phyloP scores from a whole-genome alignment of 1,284 basidiomycete species.

The Cryptococcus sp. region DNA sequence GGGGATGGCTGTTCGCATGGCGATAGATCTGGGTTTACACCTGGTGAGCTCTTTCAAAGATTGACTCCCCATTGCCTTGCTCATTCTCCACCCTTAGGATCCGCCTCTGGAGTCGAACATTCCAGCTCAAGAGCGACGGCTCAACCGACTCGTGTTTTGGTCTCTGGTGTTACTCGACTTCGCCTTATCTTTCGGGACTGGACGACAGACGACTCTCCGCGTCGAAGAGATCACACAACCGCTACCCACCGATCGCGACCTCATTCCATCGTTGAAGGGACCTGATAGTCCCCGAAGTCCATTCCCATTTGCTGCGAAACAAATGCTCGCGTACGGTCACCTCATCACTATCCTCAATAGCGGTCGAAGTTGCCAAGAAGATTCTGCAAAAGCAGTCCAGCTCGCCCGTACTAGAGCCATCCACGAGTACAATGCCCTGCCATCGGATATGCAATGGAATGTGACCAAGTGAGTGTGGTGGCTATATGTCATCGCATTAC shows the following conservation, averaged over 20 bases:
- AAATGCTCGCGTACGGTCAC: conserved; percentile 32
- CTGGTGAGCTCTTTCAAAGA: conserved; percentile 12
- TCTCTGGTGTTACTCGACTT: conserved; percentile 32
- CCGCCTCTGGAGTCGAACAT: conserved; percentile 19
- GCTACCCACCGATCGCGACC: conserved; percentile 19
- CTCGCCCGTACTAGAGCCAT: conserved; percentile 18
- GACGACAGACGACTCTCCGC: conserved; percentile 32
- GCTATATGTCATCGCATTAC: neutral
- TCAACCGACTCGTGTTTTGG: conserved; percentile 37
- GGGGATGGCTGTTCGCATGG: conserved; percentile 37
- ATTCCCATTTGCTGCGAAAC: conserved; percentile 29
- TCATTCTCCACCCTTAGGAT: conserved; percentile 10
- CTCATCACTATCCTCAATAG: conserved; percentile 36
- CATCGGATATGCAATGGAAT: conserved; percentile 35
- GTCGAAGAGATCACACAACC: conserved; percentile 34
- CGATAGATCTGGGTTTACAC: conserved; percentile 35
- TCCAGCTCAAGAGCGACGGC: conserved; percentile 21
- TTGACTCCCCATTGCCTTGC: neutral
- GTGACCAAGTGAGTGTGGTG: conserved; percentile 31
- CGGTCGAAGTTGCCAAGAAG: conserved; percentile 2
- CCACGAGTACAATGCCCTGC: conserved; percentile 28
- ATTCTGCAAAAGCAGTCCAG: conserved; percentile 9
- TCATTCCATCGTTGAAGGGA: neutral
- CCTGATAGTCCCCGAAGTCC: conserved; percentile 17
- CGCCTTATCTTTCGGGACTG: conserved; percentile 31